Evolutionary conservation across 2,329 filamentous ascomycete species (phyloP), one percentile per base, ranked within the genome.

Genomic region (Rhytidhysteron rufulum): DNA sequence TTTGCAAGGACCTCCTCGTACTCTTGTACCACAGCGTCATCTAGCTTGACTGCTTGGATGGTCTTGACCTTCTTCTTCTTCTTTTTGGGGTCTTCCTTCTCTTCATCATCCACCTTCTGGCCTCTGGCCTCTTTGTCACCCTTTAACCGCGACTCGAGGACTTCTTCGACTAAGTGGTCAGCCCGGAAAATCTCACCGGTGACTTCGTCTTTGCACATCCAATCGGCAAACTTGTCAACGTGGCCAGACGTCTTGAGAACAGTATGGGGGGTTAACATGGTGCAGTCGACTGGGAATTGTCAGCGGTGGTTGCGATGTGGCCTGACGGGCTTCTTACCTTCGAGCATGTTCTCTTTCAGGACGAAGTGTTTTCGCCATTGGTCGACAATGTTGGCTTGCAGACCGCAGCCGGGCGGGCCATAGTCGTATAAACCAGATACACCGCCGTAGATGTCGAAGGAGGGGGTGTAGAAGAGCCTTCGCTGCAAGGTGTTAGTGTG

Each of bases 121-220:
- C 90, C 90, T 56, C 93, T 87, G 20, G 93, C 91, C 67, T 94
- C 85, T 74, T 93, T 93, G 73, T 97, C 83, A 39, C 88, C 89
- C 69, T 90, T 91, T 46, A 98, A 71, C 29, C 93, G 79, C 34
- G 80, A 74, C 73, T 96, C 90, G 38, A 98, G 80, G 27, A 96
- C 83, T 57, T 95, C 88, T 75, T 97, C 90, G 52, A 98, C 90
- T 57, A 97, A 80, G 73, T 98, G 93, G 63, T 98, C 93, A 43
- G 93, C 89, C 54, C 93, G 83, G 65, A 98, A 82, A 61, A 96
- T 95, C 68, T 98, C 93, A 63, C 93, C 93, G 58, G 85, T 95
- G 78, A 95, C 94, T 48, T 91, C 88, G 68, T 98, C 93, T 70
- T 95, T 95, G 82, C 88, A 95, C 90, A 97, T 96, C 88, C 87